Percentiles rank a stretch among this genome's conserved stretches.
Conservation (phyloP, 2,329 filamentous ascomycete genomes). For the Periconia digitata region DNA sequence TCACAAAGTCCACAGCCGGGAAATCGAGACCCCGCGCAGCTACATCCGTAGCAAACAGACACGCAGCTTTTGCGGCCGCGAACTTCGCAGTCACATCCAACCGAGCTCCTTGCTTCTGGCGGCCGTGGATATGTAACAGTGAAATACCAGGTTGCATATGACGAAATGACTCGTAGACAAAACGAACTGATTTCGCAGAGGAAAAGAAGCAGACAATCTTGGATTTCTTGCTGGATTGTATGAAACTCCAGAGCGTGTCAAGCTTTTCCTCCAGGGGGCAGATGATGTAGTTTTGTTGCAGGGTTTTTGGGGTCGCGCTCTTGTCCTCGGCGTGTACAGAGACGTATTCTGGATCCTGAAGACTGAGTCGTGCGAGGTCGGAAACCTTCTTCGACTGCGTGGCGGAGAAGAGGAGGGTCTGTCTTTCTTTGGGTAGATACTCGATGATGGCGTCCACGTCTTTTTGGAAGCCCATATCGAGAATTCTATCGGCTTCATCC, state of each 20-base stretch:
- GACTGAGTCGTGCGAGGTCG: constrained; percentile 83
- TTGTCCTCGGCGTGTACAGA: constrained; percentile 84
- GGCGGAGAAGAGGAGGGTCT: constrained; percentile 93
- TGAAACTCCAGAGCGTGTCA: constrained; percentile 89
- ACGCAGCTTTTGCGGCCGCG: constrained; percentile 76
- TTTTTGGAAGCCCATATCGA: constrained; percentile 95
- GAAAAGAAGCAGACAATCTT: constrained; percentile 97
- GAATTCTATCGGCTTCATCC: constrained; percentile 93
- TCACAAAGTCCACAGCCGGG: constrained; percentile 95
- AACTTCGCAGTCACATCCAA: constrained; percentile 87
- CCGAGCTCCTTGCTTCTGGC: constrained; percentile 87
- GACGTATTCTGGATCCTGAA: constrained; percentile 92
- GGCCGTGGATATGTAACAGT: constrained; percentile 86
- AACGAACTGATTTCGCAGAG: constrained; percentile 93
- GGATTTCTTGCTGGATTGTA: constrained; percentile 84
- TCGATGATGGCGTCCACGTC: constrained; percentile 92
- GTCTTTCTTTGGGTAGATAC: constrained; percentile 80
- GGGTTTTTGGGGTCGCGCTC: constrained; percentile 75
- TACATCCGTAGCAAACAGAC: constrained; percentile 93
- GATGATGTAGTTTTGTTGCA: constrained; percentile 90
- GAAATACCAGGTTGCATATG: constrained; percentile 94
- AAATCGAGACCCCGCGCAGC: constrained; percentile 94
- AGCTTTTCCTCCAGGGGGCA: constrained; percentile 86
- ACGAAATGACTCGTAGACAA: constrained; percentile 90
- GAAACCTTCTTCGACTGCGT: constrained; percentile 95